Evolutionary conservation across 768 basidiomycete species (phyloP), one percentile per base, ranked within the genome.

Genomic region (Favolaschia claudopus): DNA sequence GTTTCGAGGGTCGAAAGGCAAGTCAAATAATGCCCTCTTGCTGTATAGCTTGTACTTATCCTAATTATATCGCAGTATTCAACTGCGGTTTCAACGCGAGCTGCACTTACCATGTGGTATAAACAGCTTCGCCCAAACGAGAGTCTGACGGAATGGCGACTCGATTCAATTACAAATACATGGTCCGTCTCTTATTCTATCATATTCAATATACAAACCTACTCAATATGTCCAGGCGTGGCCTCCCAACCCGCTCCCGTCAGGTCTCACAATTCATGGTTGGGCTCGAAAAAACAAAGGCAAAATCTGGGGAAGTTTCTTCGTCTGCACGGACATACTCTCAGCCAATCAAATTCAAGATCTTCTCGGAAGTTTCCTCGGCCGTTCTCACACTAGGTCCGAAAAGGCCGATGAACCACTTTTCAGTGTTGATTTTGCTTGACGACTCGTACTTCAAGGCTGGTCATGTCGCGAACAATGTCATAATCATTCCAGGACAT

Each of bases 181-280:
- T 44, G 43, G 43, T 22, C 13, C 6, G 43, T n/a, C n/a, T 44
- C 12, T 6, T 24, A 8, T 20, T 12, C 19, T 40, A 40, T 40
- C 39, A 12, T 40, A 13, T 40, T 8, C 20, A 40, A 12, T 10
- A 8, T 20, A 8, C 20, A 8, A 40, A 40, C 8, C 39, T 20
- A 40, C 20, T 40, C 39, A n/a, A n/a, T n/a, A n/a, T n/a, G n/a
- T 20, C n/a, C 38, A 65, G 65, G 42, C 57, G 39, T 48, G 65
- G 65, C 15, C 56, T 65, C 15, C 65, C 65, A 5, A 64, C 53
- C 15, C 37, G 53, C 12, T 57, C 62, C n/a, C 59, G 46, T 7
- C 29, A 40, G n/a, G 66, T 67, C 8, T 62, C 63, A 12, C 52
- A 62, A 37, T 67, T 62, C 39, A 67, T 67, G 66, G 55, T 63